Evolutionary conservation across 2,329 filamentous ascomycete species (phyloP), one percentile per base, ranked within the genome.

Genomic region (Thielaviopsis punctulata): DNA sequence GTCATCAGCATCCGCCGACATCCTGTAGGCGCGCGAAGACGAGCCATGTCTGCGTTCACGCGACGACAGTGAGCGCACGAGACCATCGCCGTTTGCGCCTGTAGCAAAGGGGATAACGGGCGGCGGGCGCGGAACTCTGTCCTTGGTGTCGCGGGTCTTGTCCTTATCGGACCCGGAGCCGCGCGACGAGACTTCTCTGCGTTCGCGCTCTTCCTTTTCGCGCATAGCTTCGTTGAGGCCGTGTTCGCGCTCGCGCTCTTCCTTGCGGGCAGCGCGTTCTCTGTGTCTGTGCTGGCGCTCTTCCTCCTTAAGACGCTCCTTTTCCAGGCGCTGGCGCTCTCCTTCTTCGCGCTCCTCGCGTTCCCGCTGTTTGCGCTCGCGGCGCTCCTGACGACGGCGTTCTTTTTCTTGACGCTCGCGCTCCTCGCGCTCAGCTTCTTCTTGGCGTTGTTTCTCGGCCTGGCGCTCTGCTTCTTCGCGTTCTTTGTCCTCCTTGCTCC

Each of bases 51-150:
- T 78, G 59, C 73, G 79, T 45, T 82, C 78, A 47, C 82, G 78
- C 18, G 75, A 78, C 10, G 86, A 82, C 63, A 80, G 82, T 1
- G 82, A 78, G 25, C 83, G 77, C 24, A 81, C 79, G 51, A 85
- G 69, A 13, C 78, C 79, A 33, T 30, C 39, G 23, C 22, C 45
- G 9, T 19, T 21, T 5, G 52, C 51, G 8, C 45, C 51, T 8
- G 45, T 27, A 15, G 25, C 47, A 48, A 52, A 50, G 1, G 82
- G 77, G 12, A 77, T 76, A 61, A 73, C 79, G 55, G 94, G 53
- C 10, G 53, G 76, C 36, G 77, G 67, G 56, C 76, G 78, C 7
- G 73, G 68, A 18, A 55, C 53, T 10, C 73, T 70, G 4, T 73
- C 65, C 36, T 75, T 72, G 39, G n/a, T n/a, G n/a, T 68, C 62